Percentiles rank a stretch among this genome's conserved stretches.
Evolutionary conservation across 768 basidiomycete species (phyloP).

Genomic region (Plicaturopsis crispa): DNA sequence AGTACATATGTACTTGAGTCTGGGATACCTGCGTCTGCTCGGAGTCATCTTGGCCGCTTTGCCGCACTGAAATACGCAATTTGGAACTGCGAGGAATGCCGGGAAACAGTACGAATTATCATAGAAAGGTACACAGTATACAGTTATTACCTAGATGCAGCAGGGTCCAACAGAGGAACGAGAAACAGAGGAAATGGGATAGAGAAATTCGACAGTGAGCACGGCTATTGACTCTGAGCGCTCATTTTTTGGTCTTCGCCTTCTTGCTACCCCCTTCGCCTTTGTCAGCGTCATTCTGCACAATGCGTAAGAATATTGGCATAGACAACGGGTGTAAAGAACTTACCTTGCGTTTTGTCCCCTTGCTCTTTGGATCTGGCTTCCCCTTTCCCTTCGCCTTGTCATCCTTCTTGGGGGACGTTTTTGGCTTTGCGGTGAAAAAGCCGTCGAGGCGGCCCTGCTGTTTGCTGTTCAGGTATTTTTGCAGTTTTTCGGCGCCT

Average conservation of each 20-base stretch:
- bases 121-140: no score
- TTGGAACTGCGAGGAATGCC: no score
- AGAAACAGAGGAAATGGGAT: slow-evolving; percentile 1
- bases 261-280: slow-evolving; percentile 28
- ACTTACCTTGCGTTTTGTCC: slow-evolving; percentile 48
- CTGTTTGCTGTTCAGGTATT: slow-evolving; percentile 83
- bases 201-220: slow-evolving; percentile 1
- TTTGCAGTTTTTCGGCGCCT: slow-evolving; percentile 88
- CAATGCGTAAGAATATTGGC: slow-evolving; percentile 1
- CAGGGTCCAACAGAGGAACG: background rate
- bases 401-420: slow-evolving; percentile 37
- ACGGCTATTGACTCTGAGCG: background rate
- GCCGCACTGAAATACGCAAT: no score
- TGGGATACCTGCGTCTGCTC: no score
- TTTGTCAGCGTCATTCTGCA: slow-evolving; percentile 31
- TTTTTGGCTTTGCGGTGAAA: slow-evolving; percentile 58
- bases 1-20: no score
- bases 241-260: slow-evolving; percentile 31
- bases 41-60: no score
- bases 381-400: slow-evolving; percentile 33
- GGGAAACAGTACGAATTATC: no score
- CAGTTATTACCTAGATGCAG: no score
- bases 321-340: background rate
- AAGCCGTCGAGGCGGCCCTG: slow-evolving; percentile 96
- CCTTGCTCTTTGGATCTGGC: slow-evolving; percentile 27